Base-by-base conservation (phyloP, 306 rosid genomes). In the Biancaea sappan region DNA sequence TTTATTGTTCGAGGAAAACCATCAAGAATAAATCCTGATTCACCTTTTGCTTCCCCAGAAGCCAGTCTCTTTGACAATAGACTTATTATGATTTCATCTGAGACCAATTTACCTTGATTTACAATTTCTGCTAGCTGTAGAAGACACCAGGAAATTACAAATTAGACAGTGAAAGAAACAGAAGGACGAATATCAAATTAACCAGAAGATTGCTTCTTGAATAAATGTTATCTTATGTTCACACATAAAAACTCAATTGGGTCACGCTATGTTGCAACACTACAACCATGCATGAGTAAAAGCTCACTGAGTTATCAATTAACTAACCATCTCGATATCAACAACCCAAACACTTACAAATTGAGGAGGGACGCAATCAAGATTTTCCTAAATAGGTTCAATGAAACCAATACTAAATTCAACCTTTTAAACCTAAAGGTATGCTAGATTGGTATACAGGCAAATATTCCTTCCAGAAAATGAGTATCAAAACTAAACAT, bases 1-100 rank as follows among this genome's bases (percentile, higher is more conserved):
- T 83, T 83, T 59, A 94, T 87, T 40, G 97, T 94, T 54, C 99
- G 87, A 21, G 99, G 99, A 75, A 92, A 94, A 29, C 99, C 99
- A 75, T 94, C 99, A n/a, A 94, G 99, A 86, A 94, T 94, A 75
- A 90, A 94, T 62, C 99, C 96, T 5, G 85, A 80, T 54, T 90
- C 92, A 4, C 93, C 96, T 76, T 92, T 90, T 13, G 84, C 84
- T 72, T 87, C 92, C 60, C 90, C 97, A 52, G 82, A 83, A 74
- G 70, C 87, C 71, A 92, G 87, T 85, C 96, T 88, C 84, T 94
- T 90, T 19, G 97, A 90, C 83, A 94, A 74, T 81, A 94, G 86
- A 84, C 62, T 81, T 71, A 92, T 84, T 46, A 94, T 94, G 58
- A 90, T 87, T 74, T 94, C 97, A 83, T 94, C 98, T 8, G 98